Evolutionary conservation across 192 early-diverging fungal genomes (phyloP), one percentile per base, ranked within the genome.

Genomic region (Coemansia sp.): DNA sequence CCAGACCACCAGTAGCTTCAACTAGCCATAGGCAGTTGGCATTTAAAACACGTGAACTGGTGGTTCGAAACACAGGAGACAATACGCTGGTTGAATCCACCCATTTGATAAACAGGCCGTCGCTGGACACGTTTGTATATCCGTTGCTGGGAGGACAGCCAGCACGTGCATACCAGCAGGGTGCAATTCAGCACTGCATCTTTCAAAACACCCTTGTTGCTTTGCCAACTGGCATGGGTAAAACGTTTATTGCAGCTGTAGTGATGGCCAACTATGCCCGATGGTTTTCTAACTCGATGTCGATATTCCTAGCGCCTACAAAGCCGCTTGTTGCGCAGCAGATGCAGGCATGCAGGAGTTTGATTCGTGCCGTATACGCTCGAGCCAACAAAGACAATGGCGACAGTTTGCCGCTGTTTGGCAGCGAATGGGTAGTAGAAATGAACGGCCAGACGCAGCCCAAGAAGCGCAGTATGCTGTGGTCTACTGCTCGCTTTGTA

Each of bases 241-340:
- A 97, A 69, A 97, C 94, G 1, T 85, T 97, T 57, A 92, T 97
- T 65, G 94, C 94, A 0, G 92, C 92, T 5, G 94, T 97, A 0
- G 88, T 95, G 0, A 94, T 97, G 90, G 86, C 78, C 37, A 95
- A 95, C 60, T 85, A 86, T 63, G 88, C 82, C 51, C 85, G 90
- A 13, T 97, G 94, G 94, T 97, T 97, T 63, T 91, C 94, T 6
- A 68, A 87, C 47, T 81, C 84, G 4, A 84, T 89, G 42, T 85
- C 93, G 19, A 73, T 97, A 10, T 97, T 95, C 55, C 87, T 94
- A 81, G 94, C 93, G 0, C 94, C 94, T 0, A 97, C 94, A 9
- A 86, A 86, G 58, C 93, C 94, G 12, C 82, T 97, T 2, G 94
- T 95, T 5, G 81, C 84, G 6, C 94, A 97, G 63, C 94, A 97